phyloP scores from a whole-genome alignment of 2,329 filamentous ascomycete genomes.

The Alternaria arbusti region DNA sequence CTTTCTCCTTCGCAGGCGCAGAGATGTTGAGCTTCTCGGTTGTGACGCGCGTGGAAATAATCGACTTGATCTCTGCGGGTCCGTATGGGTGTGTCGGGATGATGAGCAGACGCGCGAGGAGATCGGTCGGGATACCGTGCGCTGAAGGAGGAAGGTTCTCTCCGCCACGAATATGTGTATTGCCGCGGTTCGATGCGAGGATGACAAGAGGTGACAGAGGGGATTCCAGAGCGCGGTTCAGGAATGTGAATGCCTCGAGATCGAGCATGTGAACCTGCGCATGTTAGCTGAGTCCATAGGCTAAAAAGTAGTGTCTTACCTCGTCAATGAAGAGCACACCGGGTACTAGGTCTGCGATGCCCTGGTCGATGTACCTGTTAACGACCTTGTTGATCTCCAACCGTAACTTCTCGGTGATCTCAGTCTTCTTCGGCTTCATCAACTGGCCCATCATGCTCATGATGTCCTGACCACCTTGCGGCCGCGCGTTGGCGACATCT shows the following conservation, averaged over 20 bases:
- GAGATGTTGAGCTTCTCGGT: conserved; percentile 81
- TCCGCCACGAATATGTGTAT: conserved; percentile 87
- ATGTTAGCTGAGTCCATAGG: conserved; percentile 21
- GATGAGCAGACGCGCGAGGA: conserved; percentile 91
- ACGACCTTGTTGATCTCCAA: conserved; percentile 99
- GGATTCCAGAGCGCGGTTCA: conserved; percentile 96
- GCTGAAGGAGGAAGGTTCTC: conserved; percentile 70
- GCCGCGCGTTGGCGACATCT: conserved; percentile 92
- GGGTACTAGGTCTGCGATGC: conserved; percentile 95
- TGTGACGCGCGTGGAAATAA: conserved; percentile 82
- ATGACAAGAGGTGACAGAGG: conserved; percentile 96
- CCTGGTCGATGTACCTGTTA: conserved; percentile 98
- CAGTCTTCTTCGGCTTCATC: conserved; percentile 99
- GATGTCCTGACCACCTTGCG: conserved; percentile 96
- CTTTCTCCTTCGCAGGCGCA: conserved; percentile 83
- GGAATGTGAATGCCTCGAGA: conserved; percentile 98
- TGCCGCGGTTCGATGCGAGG: conserved; percentile 93
- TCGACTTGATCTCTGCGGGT: conserved; percentile 87
- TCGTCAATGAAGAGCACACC: conserved; percentile 99
- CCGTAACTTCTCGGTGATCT: conserved; percentile 97
- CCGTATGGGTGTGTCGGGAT: conserved; percentile 92
- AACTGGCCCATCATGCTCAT: conserved; percentile 99
- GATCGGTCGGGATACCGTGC: conserved; percentile 92
- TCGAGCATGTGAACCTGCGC: conserved; percentile 96
- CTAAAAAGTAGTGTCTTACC: conserved; percentile 59